phyloP scores from a whole-genome alignment of 305 asterid genomes.

The Fraxinus floribunda region DNA sequence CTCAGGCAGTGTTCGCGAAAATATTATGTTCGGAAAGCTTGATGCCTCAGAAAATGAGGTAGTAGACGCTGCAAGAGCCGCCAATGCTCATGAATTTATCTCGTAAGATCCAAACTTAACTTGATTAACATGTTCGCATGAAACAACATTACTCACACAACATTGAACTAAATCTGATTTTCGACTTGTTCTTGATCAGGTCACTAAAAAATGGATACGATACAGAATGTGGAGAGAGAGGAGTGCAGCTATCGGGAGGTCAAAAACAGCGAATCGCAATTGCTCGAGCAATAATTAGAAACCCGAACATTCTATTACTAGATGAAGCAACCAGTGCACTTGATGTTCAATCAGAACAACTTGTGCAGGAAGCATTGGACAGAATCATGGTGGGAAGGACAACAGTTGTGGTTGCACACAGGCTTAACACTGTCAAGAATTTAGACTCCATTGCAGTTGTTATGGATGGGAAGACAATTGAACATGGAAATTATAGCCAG shows the following conservation, averaged over 20 bases:
- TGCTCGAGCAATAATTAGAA: conserved; percentile 67
- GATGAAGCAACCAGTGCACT: conserved; percentile 88
- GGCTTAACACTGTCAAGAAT: conserved; percentile 69
- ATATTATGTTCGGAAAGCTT: conserved; percentile 57
- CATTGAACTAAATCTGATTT: not conserved
- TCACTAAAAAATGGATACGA: conserved; percentile 63
- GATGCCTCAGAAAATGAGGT: conserved; percentile 66
- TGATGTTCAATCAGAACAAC: conserved; percentile 75
- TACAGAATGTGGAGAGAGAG: conserved; percentile 75
- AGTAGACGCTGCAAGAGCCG: conserved; percentile 70
- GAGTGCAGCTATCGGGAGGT: conserved; percentile 74
- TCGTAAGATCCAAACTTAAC: conserved; percentile 42
- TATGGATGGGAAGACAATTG: conserved; percentile 61
- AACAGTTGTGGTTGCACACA: conserved; percentile 72
- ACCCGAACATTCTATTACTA: conserved; percentile 54
- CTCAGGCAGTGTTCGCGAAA: conserved; percentile 71
- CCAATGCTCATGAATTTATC: conserved; percentile 83
- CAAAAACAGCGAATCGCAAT: conserved; percentile 80
- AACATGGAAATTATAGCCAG: conserved; percentile 57
- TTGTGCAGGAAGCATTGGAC: conserved; percentile 74
- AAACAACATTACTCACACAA: not conserved
- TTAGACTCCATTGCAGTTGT: conserved; percentile 58
- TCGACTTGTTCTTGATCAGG: conserved; percentile 31
- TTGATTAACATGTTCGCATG: not conserved
- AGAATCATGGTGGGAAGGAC: conserved; percentile 73